Evolutionary conservation across 352 stramenopile species (phyloP).

Genomic region (Phytopythium cucurbitacearum): DNA sequence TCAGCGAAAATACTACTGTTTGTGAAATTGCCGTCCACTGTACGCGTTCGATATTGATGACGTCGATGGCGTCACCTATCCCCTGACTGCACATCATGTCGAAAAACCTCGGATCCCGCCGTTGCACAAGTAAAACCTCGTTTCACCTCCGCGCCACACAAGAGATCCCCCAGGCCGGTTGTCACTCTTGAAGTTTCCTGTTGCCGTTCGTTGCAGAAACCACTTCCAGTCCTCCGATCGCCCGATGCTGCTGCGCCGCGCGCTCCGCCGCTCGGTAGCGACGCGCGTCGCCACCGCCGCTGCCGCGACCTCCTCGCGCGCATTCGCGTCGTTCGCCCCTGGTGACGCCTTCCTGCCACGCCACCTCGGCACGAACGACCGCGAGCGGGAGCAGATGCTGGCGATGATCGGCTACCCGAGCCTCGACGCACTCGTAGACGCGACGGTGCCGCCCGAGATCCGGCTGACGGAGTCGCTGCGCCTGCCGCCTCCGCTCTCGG

Average conservation of each 20-base stretch:
- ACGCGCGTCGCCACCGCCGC: too few relatives aligned
- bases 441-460: constrained; percentile 95
- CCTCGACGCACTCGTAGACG: constrained; percentile 93
- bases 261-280: constrained; percentile 1
- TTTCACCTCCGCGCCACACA: background rate
- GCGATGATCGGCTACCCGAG: constrained; percentile 88
- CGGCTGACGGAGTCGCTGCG: constrained; percentile 50
- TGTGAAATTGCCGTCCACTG: too few relatives aligned
- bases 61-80: too few relatives aligned
- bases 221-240: background rate
- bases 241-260: constrained; percentile 5
- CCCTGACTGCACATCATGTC: too few relatives aligned
- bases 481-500: constrained; percentile 75
- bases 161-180: background rate
- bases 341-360: constrained; percentile 67
- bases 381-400: constrained; percentile 92
- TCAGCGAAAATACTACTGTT: too few relatives aligned
- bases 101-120: too few relatives aligned
- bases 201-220: background rate
- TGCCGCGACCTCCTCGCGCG: background rate
- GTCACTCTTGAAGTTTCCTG: constrained; percentile 7
- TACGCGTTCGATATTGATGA: too few relatives aligned
- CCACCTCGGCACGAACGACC: constrained; percentile 83
- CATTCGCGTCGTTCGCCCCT: constrained; percentile 29
- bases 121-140: background rate